Evolutionary conservation across 2,329 filamentous ascomycete species (phyloP), one percentile per base, ranked within the genome.

Genomic region (Penicillium sp.): DNA sequence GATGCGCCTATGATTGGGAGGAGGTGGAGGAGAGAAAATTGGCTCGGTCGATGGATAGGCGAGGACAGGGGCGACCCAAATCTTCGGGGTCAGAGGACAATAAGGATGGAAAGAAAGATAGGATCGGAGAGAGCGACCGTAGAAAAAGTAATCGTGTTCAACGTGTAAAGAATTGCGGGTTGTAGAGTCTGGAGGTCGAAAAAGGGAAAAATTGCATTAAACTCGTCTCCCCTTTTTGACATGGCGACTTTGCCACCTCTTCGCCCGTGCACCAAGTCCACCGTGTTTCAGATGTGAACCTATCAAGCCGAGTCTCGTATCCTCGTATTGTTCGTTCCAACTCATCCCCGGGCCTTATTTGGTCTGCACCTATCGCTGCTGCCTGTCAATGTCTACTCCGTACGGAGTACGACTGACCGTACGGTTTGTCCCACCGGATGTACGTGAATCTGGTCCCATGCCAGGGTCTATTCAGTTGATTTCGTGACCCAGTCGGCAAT

Each of bases 291-390:
- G 26, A 51, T 35, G 46, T 11, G 46, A 35, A 51, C 26, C 46
- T 51, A 30, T 35, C 46, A 51, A 51, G 19, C n/a, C 35, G 28
- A n/a, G 46, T 35, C 46, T 51, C 46, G 46, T 51, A 51, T 33
- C 2, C n/a, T 19, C 46, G n/a, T 35, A 51, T 51, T 51, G n/a
- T 22, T 51, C 10, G 19, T 2, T 33, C 26, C 46, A 35, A 10
- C 35, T n/a, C 4, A 28, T 28, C 25, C 11, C 6, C 35, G 46
- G 7, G 10, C 35, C 35, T 37, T 11, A 30, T 49, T 26, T 43
- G 40, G 11, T 19, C 7, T 8, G 10, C 6, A 19, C 46, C 28
- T 51, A 35, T 33, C 28, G 22, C 14, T 51, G 22, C 14, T 51
- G n/a, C 28, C 11, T 6, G n/a, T n/a, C 10, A 14, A 14, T 22